Base-by-base conservation (phyloP, 805 yeast species). In the Priceomyces melissophilus region DNA sequence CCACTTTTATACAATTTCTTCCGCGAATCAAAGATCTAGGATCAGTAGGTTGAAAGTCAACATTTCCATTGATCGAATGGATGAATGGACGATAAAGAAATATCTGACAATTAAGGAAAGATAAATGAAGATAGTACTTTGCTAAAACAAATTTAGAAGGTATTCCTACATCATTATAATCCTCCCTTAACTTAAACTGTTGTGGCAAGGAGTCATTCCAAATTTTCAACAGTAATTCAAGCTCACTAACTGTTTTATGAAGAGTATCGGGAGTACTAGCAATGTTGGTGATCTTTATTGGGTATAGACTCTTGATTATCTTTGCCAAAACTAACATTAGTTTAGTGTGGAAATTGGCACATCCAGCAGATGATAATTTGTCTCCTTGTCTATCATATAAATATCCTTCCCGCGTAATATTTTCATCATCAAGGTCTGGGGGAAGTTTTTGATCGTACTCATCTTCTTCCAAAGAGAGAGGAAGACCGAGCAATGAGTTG, bases 401-500 rank as follows among this genome's bases (percentile, higher is more conserved):
- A 47, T 81, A 81, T 1, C 79, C 81, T n/a, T 67, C 70, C 32
- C 79, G 76, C 1, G 93, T 86, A 41, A 89, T 82, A 54, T 83
- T 83, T 52, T 87, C 95, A 61, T 89, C 96, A 54, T 88, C 96
- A 28, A 87, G 65, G 54, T 88, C 96, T 27, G 76, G 65, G 1
- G 96, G 96, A 47, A 87, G 69, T 38, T 84, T 90, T 59, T 89
- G 96, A 62, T 89, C 96, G 48, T 87, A 81, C 50, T 87, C 95
- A 46, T 82, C 86, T 45, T 82, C 84, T 37, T 78, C 69, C 12
- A 88, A 76, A 2, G 89, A 78, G 43, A 87, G 69, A 1, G 97
- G 97, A 38, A 89, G 68, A 1, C 96, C 96, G 48, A 90, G 59
- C 67, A 89, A 81, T 7, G 96, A 84, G 58, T 86, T 87, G 53